A percentile compares a stretch with the other conserved stretches of the same genome.
Conservation (phyloP, 1,284 basidiomycete species). For the Mycosarcoma maydis region DNA sequence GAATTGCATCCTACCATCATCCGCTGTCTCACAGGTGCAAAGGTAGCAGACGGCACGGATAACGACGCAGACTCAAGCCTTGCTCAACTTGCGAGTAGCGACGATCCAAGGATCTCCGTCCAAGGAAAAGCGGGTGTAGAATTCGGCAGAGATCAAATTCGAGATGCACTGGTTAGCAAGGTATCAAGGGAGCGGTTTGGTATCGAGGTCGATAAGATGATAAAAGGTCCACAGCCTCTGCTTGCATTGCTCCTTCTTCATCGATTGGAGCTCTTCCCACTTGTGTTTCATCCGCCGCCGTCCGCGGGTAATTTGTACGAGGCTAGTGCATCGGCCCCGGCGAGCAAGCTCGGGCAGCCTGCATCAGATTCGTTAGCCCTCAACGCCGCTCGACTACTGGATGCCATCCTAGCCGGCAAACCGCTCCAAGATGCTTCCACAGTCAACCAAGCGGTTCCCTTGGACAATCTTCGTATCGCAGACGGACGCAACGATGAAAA, state of each 20-base stretch:
- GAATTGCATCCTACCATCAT: slow-evolving; percentile 78
- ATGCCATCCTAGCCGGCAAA: slow-evolving; percentile 26
- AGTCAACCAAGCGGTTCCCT: slow-evolving; percentile 20
- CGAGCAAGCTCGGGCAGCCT: slow-evolving; percentile 2
- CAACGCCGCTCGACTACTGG: slow-evolving; percentile 43
- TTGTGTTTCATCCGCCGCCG: slow-evolving; percentile 56
- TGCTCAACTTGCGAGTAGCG: slow-evolving; percentile 20
- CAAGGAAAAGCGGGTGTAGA: slow-evolving; percentile 20
- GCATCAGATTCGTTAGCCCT: slow-evolving; percentile 23
- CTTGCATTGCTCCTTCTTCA: slow-evolving; percentile 52
- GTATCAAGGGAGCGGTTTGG: slow-evolving; percentile 66
- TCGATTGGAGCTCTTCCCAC: slow-evolving; percentile 52
- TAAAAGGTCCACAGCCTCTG: slow-evolving; percentile 60
- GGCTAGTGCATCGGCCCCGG: not conserved
- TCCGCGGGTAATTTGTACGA: slow-evolving; percentile 20
- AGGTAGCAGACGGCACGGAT: not conserved
- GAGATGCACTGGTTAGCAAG: slow-evolving; percentile 56
- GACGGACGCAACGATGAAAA: slow-evolving; percentile 3
- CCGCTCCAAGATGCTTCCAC: slow-evolving; percentile 10
- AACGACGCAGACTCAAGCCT: slow-evolving; percentile 7
- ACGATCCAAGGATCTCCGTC: slow-evolving; percentile 29
- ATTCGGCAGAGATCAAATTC: slow-evolving; percentile 70
- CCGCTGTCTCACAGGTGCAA: slow-evolving; percentile 38
- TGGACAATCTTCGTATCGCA: slow-evolving; percentile 28
- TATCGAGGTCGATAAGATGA: slow-evolving; percentile 67